Evolutionary conservation across 176 grass and related monocot genomes (phyloP).

Genomic region (Oryza punctata): DNA sequence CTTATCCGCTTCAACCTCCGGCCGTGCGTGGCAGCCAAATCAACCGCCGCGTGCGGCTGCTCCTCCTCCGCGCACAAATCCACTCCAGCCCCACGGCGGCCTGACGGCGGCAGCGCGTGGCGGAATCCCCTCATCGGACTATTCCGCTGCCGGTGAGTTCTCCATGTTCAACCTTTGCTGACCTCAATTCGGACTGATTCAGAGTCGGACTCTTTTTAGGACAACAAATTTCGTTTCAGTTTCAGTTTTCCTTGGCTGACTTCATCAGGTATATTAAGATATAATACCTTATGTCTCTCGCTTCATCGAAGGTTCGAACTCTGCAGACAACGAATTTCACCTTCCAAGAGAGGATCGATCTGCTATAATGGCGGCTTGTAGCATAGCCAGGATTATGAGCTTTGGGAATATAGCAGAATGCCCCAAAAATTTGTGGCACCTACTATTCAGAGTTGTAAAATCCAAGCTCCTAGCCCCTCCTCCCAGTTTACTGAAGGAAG

Average conservation of each 20-base stretch:
- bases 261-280: background rate
- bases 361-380: background rate
- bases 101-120: no score
- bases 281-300: background rate
- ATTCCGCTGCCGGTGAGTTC: no score
- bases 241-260: background rate
- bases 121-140: no score
- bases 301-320: background rate
- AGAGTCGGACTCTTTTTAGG: background rate
- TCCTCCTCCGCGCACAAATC: no score
- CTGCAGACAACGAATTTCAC: background rate
- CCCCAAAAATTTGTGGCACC: background rate
- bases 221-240: background rate
- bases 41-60: no score
- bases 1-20: no score
- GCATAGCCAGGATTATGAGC: background rate
- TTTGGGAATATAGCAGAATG: background rate
- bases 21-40: no score
- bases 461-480: background rate
- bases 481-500: background rate
- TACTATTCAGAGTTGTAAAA: background rate
- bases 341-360: background rate
- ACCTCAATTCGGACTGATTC: no score
- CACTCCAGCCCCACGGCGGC: no score
- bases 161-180: no score